Evolutionary conservation across 371 early-diverging fungal genomes (phyloP), one percentile per base, ranked within the genome.

Genomic region (Mucor plumbeus): DNA sequence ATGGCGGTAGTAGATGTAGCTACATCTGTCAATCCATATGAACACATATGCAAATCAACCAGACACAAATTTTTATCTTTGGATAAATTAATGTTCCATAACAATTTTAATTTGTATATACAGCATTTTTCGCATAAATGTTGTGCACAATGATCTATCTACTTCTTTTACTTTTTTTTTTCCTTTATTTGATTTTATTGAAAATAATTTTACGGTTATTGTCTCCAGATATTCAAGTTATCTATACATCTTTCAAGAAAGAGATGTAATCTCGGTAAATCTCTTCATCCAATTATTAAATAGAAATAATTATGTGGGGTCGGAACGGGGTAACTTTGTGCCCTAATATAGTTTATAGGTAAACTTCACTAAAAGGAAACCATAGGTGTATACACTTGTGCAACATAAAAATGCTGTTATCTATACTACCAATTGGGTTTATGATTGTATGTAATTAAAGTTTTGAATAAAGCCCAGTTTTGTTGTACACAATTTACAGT

Each of bases 241-340:
- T n/a, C n/a, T n/a, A n/a, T n/a, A n/a, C n/a, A n/a, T n/a, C n/a
- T n/a, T n/a, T n/a, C 26, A 26, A 26, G 26, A 26, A 5, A 44
- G 44, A 44, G 1, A 0, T 17, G 17, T 5, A 50, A 50, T 50
- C 13, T 50, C 50, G 50, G 50, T 50, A 50, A 50, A 50, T 50
- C 26, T 50, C 50, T 50, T 50, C 50, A 17, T 1, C 50, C 26
- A 26, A 10, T 11, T 50, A 26, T 48, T 50, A 48, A 19, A 21
- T 17, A 44, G 44, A 50, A 26, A 50, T 50, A 10, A 26, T 11
- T 17, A 44, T 17, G 44, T 44, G 44, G 44, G 26, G 50, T 50
- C 21, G 50, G 50, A 21, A 13, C 50, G 50, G 50, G 50, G 50
- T 50, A 50, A 50, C 50, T 50, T 50, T 50, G 10, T 50, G 21